These are phyloP conservation scores for Vigna unguiculata DNA, from an alignment of 306 rosid species.

Conservation along the genomic window DNA sequence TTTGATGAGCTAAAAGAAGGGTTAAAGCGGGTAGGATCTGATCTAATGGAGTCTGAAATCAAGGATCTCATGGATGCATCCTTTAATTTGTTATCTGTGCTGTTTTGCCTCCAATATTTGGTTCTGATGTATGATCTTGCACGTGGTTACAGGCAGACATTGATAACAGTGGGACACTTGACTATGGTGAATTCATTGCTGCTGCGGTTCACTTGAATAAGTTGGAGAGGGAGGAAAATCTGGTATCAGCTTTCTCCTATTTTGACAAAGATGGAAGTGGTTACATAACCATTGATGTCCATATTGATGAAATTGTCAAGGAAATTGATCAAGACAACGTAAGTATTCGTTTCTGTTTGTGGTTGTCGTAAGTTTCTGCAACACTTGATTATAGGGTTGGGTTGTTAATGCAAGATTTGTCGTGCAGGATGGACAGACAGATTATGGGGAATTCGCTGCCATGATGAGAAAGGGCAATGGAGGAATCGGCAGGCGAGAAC, in stretches of 20 bases:
- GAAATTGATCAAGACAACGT: constrained; percentile 68
- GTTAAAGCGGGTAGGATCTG: constrained; percentile 60
- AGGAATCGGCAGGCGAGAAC: constrained; percentile 65
- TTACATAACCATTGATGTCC: constrained; percentile 64
- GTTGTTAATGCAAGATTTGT: constrained; percentile 42
- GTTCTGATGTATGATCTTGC: constrained; percentile 12
- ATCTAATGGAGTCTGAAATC: constrained; percentile 65
- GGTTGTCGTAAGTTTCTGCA: neutral
- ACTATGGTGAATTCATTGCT: constrained; percentile 64
- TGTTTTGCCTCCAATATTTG: neutral
- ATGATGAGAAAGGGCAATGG: constrained; percentile 74
- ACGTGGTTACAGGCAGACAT: constrained; percentile 62
- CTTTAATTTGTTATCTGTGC: constrained; percentile 13
- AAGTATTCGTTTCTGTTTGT: constrained; percentile 31
- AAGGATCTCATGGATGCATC: constrained; percentile 68
- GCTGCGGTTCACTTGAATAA: constrained; percentile 69
- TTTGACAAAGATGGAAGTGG: constrained; percentile 71
- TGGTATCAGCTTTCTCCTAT: constrained; percentile 61
- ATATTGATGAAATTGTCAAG: constrained; percentile 61
- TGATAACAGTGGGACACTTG: constrained; percentile 65
- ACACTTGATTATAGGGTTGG: too few species aligned
- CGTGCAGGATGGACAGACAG: constrained; percentile 68
- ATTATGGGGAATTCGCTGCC: constrained; percentile 63
- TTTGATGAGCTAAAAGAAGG: constrained; percentile 67
- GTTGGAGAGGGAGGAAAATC: constrained; percentile 66